Evolutionary conservation across 75 land plant genomes (phyloP).

Genomic region (Sequoia sempervirens): DNA sequence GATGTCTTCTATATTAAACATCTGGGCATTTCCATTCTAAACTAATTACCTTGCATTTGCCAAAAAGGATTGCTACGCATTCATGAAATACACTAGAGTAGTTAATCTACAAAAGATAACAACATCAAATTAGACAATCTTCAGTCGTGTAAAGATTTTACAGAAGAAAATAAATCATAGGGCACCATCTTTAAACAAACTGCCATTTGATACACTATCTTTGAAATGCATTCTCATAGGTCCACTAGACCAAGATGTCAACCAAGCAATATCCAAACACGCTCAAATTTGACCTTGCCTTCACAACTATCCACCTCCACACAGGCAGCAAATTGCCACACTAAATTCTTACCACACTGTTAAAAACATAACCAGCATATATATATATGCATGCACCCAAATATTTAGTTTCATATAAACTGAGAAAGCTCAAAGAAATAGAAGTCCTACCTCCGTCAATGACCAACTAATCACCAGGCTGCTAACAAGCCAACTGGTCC

Average conservation of each 20-base stretch:
- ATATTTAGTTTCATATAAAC: background rate
- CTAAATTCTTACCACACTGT: background rate
- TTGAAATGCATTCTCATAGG: background rate
- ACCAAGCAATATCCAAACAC: background rate
- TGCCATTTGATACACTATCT: background rate
- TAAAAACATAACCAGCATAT: background rate
- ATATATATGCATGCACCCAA: background rate
- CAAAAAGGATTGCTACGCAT: background rate
- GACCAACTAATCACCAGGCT: constrained; percentile 87
- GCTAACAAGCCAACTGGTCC: constrained; percentile 60
- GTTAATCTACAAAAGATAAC: background rate
- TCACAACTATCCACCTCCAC: background rate
- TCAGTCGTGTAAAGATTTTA: background rate
- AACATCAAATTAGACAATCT: background rate
- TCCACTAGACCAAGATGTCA: background rate
- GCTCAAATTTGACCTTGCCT: background rate
- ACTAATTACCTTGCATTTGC: background rate
- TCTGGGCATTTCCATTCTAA: background rate
- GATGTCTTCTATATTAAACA: background rate
- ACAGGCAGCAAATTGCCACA: background rate
- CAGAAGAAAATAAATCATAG: background rate
- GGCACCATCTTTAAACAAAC: background rate
- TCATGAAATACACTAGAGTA: background rate
- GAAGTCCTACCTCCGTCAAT: constrained; percentile 60
- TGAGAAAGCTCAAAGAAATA: background rate